Evolutionary conservation across 2,329 filamentous ascomycete species (phyloP).

Genomic region (Tolypocladium guangdongense): DNA sequence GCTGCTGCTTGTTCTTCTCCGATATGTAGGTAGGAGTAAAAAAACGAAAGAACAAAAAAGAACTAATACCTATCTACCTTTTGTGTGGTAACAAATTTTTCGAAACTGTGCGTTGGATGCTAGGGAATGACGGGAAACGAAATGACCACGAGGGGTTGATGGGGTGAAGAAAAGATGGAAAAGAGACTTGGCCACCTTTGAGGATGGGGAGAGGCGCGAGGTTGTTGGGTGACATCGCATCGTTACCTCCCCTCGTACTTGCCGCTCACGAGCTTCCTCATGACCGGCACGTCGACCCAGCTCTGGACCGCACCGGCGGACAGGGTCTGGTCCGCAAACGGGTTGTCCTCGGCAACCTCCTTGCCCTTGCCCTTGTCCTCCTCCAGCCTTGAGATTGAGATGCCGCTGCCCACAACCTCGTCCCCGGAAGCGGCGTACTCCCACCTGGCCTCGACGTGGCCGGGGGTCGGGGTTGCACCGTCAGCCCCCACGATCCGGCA

Average conservation of each 20-base stretch:
- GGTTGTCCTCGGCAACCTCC: slow-evolving; percentile 44
- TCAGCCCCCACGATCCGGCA: slow-evolving; percentile 70
- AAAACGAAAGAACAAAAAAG: background rate
- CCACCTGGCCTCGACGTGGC: slow-evolving; percentile 75
- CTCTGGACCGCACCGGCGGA: slow-evolving; percentile 14
- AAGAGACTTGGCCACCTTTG: background rate
- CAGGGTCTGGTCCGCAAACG: slow-evolving; percentile 49
- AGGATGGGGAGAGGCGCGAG: background rate
- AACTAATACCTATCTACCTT: background rate
- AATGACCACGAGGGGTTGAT: background rate
- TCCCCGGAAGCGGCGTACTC: slow-evolving; percentile 41
- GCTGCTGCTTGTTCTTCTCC: too few relatives aligned
- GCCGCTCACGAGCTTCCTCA: slow-evolving; percentile 60
- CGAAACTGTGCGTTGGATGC: background rate
- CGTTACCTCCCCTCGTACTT: slow-evolving; percentile 52
- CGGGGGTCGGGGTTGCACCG: slow-evolving; percentile 56
- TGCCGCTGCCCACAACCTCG: slow-evolving; percentile 41
- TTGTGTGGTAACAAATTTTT: background rate
- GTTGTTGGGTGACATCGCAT: background rate
- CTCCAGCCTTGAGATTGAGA: slow-evolving; percentile 51
- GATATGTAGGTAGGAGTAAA: background rate
- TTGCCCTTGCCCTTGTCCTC: slow-evolving; percentile 41
- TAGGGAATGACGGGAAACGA: background rate
- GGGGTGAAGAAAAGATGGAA: too few relatives aligned
- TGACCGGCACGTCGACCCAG: slow-evolving; percentile 59